phyloP scores from a whole-genome alignment of 352 stramenopile species.

The Pythium chondricola region DNA sequence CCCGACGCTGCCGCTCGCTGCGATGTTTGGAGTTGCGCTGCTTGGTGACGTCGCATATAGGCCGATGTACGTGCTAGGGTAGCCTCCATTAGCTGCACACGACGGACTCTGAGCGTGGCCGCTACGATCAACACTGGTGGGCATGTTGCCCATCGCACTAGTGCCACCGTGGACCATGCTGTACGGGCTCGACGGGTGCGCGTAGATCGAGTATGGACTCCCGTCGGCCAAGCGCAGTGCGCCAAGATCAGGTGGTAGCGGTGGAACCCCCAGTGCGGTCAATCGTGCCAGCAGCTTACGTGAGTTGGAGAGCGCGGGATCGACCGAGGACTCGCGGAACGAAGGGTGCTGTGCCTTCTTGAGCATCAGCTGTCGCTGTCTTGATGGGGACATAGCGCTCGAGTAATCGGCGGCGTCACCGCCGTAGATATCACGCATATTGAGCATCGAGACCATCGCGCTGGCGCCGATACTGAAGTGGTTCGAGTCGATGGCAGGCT shows the following conservation, averaged over 20 bases:
- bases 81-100: not conserved
- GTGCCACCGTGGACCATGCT: constrained; percentile 19
- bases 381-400: constrained; percentile 47
- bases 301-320: constrained; percentile 71
- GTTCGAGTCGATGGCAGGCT: constrained; percentile 46
- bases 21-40: constrained; percentile 23
- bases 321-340: constrained; percentile 58
- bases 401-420: constrained; percentile 48
- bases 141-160: not conserved
- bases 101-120: constrained; percentile 10
- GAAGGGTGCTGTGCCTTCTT: constrained; percentile 41
- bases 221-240: constrained; percentile 64
- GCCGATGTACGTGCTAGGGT: not conserved
- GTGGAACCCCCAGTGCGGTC: constrained; percentile 88
- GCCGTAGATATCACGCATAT: constrained; percentile 78
- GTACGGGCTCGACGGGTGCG: constrained; percentile 60
- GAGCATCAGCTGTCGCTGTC: constrained; percentile 33
- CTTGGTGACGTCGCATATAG: not conserved
- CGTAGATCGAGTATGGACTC: constrained; percentile 75
- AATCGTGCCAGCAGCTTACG: constrained; percentile 88
- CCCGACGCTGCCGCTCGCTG: constrained; percentile 17
- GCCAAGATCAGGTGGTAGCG: constrained; percentile 88
- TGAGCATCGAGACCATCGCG: constrained; percentile 67
- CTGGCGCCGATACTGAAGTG: constrained; percentile 49
- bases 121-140: constrained; percentile 9